phyloP scores from a whole-genome alignment of 257 asterid species.

The Ligustrum vulgare region DNA sequence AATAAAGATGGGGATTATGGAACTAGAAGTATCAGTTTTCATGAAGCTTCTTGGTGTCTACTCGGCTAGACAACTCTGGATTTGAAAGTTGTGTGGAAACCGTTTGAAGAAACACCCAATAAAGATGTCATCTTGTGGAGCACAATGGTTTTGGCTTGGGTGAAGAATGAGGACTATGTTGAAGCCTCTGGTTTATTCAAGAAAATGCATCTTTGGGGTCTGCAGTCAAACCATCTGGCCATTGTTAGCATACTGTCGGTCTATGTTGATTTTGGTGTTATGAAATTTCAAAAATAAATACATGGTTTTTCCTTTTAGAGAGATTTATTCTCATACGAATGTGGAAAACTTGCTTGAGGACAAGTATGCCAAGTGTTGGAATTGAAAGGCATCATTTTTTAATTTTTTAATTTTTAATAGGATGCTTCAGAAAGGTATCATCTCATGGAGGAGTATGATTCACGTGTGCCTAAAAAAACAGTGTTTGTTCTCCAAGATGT shows the following conservation, averaged over 20 bases:
- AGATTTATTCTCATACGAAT: conserved; percentile 28
- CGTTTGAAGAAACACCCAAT: conserved; percentile 37
- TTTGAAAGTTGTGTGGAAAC: conserved; percentile 37
- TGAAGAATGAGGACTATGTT: conserved; percentile 42
- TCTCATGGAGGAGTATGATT: conserved; percentile 77
- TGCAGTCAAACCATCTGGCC: conserved; percentile 59
- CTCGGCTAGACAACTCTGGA: conserved; percentile 65
- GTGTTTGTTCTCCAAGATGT: conserved; percentile 49
- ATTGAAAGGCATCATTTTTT: conserved; percentile 46
- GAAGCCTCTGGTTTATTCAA: conserved; percentile 52
- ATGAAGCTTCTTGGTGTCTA: conserved; percentile 69
- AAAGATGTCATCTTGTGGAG: conserved; percentile 71
- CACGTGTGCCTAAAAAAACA: conserved; percentile 50
- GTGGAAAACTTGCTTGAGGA: conserved; percentile 54
- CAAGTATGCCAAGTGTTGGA: conserved; percentile 71
- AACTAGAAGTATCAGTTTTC: conserved; percentile 47
- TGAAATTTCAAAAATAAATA: conserved; percentile 57
- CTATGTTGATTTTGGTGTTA: conserved; percentile 56
- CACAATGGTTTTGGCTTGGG: conserved; percentile 65
- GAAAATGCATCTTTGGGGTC: conserved; percentile 44
- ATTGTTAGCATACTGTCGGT: conserved; percentile 61
- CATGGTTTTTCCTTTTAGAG: conserved; percentile 63
- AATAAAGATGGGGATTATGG: conserved; percentile 50
- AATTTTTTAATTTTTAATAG: conserved; percentile 40
- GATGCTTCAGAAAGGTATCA: conserved; percentile 56